Base-by-base conservation (phyloP, 2,329 filamentous ascomycete species). In the Penicillium psychrosexuale region DNA sequence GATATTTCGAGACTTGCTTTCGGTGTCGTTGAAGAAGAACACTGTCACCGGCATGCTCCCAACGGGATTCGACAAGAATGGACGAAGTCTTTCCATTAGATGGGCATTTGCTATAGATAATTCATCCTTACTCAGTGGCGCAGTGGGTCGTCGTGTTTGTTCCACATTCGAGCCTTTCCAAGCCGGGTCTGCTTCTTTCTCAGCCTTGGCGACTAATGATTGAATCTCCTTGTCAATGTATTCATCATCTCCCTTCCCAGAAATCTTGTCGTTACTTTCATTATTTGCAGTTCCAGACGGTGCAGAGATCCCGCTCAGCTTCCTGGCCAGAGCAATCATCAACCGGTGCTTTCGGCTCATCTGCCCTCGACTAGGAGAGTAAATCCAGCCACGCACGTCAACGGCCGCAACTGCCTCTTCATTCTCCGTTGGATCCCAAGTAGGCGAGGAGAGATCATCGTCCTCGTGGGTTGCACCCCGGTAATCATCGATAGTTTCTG, bases 371-470 rank as follows among this genome's bases (percentile, higher is more conserved):
- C 93, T 90, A 17, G 93, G 93, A 37, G 86, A 85, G 72, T 96
- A 99, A 48, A 97, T 84, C 94, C 95, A 99, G 13, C 94, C 94
- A 63, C 93, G 83, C 24, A 99, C 90, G 70, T 99, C 93, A 6
- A 97, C 90, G 68, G 97, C 93, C 1, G 97, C 89, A 4, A 97
- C 79, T 0, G 92, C 91, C 70, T 88, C 89, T 66, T 91, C 86
- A 56, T 93, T 87, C 70, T 96, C 89, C 50, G 87, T 83, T 57
- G 83, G 83, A 54, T 92, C 85, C 89, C 90, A 96, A 66, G 93
- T 85, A 51, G 84, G 78, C 39, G 82, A 83, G 87, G 89, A 93
- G 42, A 9, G 5, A n/a, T 85, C 82, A 60, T 91, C 85, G 42
- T 78, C 80, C 31, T 82, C 76, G 1, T 65, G 58, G 13, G 61